Base-by-base conservation (phyloP, 805 yeast species). In the Candida pseudofarinosa region DNA sequence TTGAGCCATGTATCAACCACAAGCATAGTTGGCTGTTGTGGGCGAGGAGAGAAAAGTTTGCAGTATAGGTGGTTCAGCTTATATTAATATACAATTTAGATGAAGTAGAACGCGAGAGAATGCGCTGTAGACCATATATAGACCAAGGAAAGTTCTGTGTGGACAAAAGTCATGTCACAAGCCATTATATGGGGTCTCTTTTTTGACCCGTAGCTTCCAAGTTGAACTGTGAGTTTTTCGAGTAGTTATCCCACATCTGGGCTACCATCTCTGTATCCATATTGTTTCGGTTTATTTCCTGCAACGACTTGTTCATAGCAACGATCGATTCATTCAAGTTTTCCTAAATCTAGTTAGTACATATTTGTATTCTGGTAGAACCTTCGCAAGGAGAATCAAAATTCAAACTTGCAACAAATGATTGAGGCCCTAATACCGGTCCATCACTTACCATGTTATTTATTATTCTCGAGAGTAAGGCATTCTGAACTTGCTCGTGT, bases 181-280 rank as follows among this genome's bases (percentile, higher is more conserved):
- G n/a, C 3, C 31, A 36, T 51, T 43, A 70, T 35, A 76, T 51
- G 4, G 83, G 80, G n/a, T 72, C 76, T 37, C 79, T 73, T 47
- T 78, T 73, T 55, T 80, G 81, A 1, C 79, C 80, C 1, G 88
- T 82, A 14, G 85, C 76, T 34, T 79, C 77, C 35, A 88, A 58
- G 51, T 85, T 84, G 62, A 81, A 85, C 51, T 81, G 80, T 3
- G 84, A 81, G 52, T 83, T 84, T 33, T 81, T 75, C 45, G 78
- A 75, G 56, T 87, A 88, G 51, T 80, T 83, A 42, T 81, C 85
- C 87, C 93, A 85, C 77, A 88, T 79, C 52, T 81, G 85, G 2
- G 88, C 76, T 33, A 85, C 76, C 28, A 85, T 67, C 48, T 85
- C 93, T 3, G 83, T 73, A 40, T 85, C 81, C 57, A 81, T 75